Conservation (phyloP, 1,139 yeast species). For the Yueomyces sp. region DNA sequence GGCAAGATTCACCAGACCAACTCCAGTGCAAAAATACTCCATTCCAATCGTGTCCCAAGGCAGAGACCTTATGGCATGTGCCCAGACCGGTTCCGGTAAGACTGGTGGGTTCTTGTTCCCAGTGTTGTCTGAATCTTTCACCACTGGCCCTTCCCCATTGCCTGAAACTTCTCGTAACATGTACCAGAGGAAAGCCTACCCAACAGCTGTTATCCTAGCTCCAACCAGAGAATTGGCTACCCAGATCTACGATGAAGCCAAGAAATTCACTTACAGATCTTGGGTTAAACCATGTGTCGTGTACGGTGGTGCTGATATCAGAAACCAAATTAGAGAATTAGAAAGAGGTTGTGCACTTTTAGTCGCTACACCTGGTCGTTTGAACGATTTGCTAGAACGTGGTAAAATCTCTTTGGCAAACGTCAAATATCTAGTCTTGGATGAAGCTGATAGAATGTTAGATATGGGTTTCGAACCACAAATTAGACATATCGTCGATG, state of each 20-base stretch:
- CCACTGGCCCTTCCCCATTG: constrained; percentile 69
- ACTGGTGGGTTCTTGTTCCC: constrained; percentile 99
- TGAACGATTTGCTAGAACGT: constrained; percentile 89
- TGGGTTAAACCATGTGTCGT: constrained; percentile 97
- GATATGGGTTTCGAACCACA: constrained; percentile 99
- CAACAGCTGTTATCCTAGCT: constrained; percentile 90
- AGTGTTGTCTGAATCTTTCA: constrained; percentile 81
- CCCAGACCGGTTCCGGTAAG: constrained; percentile 99
- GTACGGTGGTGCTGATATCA: constrained; percentile 96
- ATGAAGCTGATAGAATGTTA: constrained; percentile 99
- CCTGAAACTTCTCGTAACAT: constrained; percentile 35
- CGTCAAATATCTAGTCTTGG: constrained; percentile 87
- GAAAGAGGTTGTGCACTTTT: constrained; percentile 90
- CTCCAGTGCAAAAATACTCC: constrained; percentile 98
- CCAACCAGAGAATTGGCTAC: constrained; percentile 98
- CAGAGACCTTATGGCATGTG: constrained; percentile 99
- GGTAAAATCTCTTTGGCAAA: constrained; percentile 82
- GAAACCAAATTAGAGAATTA: constrained; percentile 75
- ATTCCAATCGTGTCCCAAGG: constrained; percentile 92
- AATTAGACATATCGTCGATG: constrained; percentile 95
- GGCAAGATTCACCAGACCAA: constrained; percentile 89
- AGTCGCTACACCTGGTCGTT: constrained; percentile 98
- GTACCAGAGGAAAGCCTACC: constrained; percentile 71
- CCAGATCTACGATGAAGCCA: constrained; percentile 91
- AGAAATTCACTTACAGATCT: constrained; percentile 92